Evolutionary conservation across 2,329 filamentous ascomycete species (phyloP).

Genomic region (Microdochium bolleyi): DNA sequence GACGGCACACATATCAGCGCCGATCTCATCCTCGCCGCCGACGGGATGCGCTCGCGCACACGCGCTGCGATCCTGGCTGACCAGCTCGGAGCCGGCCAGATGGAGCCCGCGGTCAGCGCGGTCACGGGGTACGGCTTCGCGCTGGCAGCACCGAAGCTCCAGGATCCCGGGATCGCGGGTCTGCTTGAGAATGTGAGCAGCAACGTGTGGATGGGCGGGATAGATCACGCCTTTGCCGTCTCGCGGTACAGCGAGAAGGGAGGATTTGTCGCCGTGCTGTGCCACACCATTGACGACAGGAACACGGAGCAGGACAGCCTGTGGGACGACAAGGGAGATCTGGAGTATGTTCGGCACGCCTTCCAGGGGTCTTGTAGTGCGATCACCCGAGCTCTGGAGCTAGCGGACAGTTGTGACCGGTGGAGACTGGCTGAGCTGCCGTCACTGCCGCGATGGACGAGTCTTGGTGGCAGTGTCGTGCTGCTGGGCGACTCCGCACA

Average conservation of each 20-base stretch:
- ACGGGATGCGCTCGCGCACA: constrained; percentile 5
- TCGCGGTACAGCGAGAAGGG: constrained; percentile 9
- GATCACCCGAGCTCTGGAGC: constrained; percentile 5
- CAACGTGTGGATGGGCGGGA: constrained; percentile 9
- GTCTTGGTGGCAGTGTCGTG: constrained; percentile 22
- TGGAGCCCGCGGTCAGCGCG: constrained; percentile 8
- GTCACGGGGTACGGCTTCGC: constrained; percentile 10
- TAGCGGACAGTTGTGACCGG: constrained; percentile 8
- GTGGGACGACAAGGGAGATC: constrained; percentile 14
- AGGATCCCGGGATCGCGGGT: constrained; percentile 1
- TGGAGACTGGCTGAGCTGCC: constrained; percentile 13
- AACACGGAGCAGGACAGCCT: constrained; percentile 11
- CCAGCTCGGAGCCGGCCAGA: background rate
- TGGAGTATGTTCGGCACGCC: constrained; percentile 8
- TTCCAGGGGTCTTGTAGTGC: constrained; percentile 7
- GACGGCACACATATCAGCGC: background rate
- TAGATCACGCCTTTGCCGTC: constrained; percentile 6
- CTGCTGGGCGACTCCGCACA: constrained; percentile 26
- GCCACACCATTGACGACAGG: constrained; percentile 6
- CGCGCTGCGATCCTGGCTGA: constrained; percentile 3
- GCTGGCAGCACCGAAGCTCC: too few relatives aligned
- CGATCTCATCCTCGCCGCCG: constrained; percentile 3
- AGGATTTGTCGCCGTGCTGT: constrained; percentile 4
- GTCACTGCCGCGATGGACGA: constrained; percentile 17
- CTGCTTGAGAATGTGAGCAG: constrained; percentile 10